Conservation (phyloP, 2,329 filamentous ascomycete genomes). For the Colletotrichum endophyticum region DNA sequence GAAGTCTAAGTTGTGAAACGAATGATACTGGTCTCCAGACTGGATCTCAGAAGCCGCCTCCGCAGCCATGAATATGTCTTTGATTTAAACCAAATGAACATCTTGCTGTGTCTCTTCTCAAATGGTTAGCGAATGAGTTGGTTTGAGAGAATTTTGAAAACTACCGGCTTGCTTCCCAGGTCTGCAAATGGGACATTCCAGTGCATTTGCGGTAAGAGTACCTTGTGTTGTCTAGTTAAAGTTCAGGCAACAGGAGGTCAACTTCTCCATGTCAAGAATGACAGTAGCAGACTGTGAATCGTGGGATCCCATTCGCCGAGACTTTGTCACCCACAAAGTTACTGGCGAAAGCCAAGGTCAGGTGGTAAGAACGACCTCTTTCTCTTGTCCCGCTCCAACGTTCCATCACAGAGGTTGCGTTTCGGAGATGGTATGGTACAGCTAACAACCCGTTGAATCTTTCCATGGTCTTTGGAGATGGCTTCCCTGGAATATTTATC, state of each 20-base stretch:
- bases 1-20: not conserved
- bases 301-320: not conserved
- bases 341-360: not conserved
- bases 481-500: not conserved
- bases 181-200: not conserved
- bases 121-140: not conserved
- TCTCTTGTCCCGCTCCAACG: not conserved
- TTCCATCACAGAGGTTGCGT: not conserved
- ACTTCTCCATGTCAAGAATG: not conserved
- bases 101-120: not conserved
- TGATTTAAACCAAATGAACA: too few species aligned
- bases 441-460: not conserved
- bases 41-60: not conserved
- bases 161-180: not conserved
- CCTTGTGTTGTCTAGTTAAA: not conserved
- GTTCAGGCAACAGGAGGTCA: not conserved
- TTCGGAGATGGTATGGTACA: not conserved
- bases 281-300: not conserved
- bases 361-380: not conserved
- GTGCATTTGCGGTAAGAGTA: not conserved
- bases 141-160: not conserved
- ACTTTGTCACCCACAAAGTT: not conserved
- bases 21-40: not conserved
- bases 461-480: not conserved
- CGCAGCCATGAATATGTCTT: not conserved